phyloP scores from a whole-genome alignment of 2,329 filamentous ascomycete genomes.

The Botrytis fragariae region DNA sequence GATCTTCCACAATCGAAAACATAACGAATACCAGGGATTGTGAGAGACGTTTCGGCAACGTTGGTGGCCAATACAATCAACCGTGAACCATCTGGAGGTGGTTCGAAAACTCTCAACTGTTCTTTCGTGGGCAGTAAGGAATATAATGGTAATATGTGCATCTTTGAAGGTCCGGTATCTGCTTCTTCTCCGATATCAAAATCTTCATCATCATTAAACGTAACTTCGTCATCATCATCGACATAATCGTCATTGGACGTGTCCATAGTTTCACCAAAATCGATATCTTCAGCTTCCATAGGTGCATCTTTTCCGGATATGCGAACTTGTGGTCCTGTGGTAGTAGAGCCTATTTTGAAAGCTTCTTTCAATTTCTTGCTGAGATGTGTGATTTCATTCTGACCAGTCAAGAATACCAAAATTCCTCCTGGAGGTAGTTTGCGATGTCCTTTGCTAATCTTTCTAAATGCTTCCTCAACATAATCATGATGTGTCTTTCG shows the following conservation, averaged over 20 bases:
- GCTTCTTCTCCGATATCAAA: conserved; percentile 66
- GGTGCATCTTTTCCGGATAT: conserved; percentile 76
- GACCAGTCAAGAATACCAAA: conserved; percentile 89
- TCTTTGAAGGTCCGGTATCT: conserved; percentile 63
- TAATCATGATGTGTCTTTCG: conserved; percentile 82
- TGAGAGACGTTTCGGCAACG: conserved; percentile 94
- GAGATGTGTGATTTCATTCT: conserved; percentile 85
- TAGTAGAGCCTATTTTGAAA: conserved; percentile 47
- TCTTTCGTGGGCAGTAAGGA: conserved; percentile 88
- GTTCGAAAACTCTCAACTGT: conserved; percentile 86
- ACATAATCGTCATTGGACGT: conserved; percentile 55
- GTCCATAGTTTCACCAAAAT: conserved; percentile 67
- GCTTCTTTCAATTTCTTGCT: conserved; percentile 72
- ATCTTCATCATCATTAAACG: conserved; percentile 44
- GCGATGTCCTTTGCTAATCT: conserved; percentile 81
- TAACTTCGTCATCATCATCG: conserved; percentile 62
- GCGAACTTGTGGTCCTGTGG: conserved; percentile 64
- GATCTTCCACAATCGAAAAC: conserved; percentile 93
- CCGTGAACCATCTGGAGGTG: conserved; percentile 76
- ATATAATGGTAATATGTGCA: conserved; percentile 91
- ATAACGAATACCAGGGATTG: conserved; percentile 91
- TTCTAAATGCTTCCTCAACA: conserved; percentile 83
- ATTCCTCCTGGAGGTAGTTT: conserved; percentile 90
- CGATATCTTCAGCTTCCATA: conserved; percentile 81
- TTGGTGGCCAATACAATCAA: conserved; percentile 92